Conservation (phyloP, 2,329 filamentous ascomycete genomes). For the Fusarium gaditjirri region DNA sequence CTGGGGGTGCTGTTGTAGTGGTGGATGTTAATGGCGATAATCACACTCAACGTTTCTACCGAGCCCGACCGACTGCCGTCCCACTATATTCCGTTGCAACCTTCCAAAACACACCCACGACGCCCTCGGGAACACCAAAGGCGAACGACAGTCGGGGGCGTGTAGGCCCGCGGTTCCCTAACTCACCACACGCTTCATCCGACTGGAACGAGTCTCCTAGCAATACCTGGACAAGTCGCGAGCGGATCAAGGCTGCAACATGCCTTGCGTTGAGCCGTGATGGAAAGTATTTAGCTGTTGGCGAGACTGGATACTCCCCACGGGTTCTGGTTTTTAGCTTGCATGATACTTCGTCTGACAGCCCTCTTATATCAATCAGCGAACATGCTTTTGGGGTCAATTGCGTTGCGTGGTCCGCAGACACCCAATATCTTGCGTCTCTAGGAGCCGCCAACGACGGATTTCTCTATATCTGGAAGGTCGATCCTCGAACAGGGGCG, state of each 20-base stretch:
- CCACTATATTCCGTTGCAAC: conserved; percentile 70
- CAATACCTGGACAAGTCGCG: conserved; percentile 87
- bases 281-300: conserved; percentile 87
- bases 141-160: conserved; percentile 72
- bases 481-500: conserved; percentile 83
- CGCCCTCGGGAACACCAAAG: conserved; percentile 66
- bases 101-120: conserved; percentile 61
- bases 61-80: conserved; percentile 81
- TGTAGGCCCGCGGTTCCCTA: conserved; percentile 58
- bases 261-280: conserved; percentile 90
- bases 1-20: conserved; percentile 92
- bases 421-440: conserved; percentile 87
- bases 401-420: conserved; percentile 87
- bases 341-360: conserved; percentile 81
- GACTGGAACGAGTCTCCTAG: conserved; percentile 74
- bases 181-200: conserved; percentile 56
- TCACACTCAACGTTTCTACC: conserved; percentile 86
- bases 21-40: conserved; percentile 78
- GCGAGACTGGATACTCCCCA: conserved; percentile 94
- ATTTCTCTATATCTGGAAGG: conserved; percentile 89
- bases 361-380: conserved; percentile 83
- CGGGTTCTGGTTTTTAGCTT: conserved; percentile 91
- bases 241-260: conserved; percentile 93
- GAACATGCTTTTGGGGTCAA: conserved; percentile 93
- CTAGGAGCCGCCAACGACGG: conserved; percentile 91